Percentiles rank a stretch among this genome's conserved stretches.
These are phyloP conservation scores for Penicillium fimorum DNA, from an alignment of 495 filamentous ascomycete genomes.

Conservation along the genomic window DNA sequence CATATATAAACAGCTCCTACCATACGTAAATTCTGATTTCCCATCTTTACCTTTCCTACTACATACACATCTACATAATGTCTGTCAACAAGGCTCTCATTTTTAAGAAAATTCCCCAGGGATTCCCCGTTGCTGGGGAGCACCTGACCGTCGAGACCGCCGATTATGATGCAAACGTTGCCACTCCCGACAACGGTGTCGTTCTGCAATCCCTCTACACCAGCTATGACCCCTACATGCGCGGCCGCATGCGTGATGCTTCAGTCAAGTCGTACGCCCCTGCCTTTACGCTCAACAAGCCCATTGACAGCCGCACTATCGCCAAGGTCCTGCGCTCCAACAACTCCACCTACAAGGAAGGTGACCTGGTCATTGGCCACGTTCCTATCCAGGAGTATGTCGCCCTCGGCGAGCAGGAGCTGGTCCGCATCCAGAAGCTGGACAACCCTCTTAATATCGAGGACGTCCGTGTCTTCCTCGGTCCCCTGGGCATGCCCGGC, in stretches of 20 bases:
- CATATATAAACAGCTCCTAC: constrained; percentile 10
- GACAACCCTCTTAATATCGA: constrained; percentile 48
- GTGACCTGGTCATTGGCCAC: constrained; percentile 63
- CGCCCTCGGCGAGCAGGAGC: constrained; percentile 28
- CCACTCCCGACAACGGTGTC: constrained; percentile 67
- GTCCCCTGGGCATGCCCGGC: constrained; percentile 84
- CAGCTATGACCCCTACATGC: constrained; percentile 88
- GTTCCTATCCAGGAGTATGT: constrained; percentile 63
- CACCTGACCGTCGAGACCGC: constrained; percentile 68
- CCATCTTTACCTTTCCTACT: constrained; percentile 4
- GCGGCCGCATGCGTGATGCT: constrained; percentile 59
- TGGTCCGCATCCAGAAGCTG: constrained; percentile 34
- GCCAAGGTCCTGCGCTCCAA: constrained; percentile 67
- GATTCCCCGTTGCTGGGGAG: constrained; percentile 68
- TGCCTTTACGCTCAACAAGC: constrained; percentile 53
- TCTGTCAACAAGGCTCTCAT: constrained; percentile 73
- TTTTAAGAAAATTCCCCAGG: constrained; percentile 70
- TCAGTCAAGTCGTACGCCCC: constrained; percentile 62
- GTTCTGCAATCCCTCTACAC: constrained; percentile 70
- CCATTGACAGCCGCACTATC: constrained; percentile 58
- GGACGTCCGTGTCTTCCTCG: constrained; percentile 56
- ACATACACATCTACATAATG: constrained; percentile 24
- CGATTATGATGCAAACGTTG: constrained; percentile 62
- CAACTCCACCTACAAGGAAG: constrained; percentile 56
- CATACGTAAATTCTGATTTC: constrained; percentile 1